Evolutionary conservation across 106 monocot species (phyloP), one percentile per base, ranked within the genome.

Genomic region (Dioscorea zingiberensis): DNA sequence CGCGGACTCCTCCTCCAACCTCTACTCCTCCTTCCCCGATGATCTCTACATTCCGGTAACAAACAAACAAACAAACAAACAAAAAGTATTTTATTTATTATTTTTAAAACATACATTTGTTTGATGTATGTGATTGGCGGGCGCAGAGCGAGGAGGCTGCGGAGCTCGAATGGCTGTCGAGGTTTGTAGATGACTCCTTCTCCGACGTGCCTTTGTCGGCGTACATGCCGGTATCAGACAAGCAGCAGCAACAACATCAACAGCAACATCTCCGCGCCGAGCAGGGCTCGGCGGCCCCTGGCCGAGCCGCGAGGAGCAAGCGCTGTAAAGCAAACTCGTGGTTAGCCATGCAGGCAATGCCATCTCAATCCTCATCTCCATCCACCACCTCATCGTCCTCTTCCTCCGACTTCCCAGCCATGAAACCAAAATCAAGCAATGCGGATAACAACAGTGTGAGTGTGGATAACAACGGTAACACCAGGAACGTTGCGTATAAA

Each of bases 161-260:
- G 59, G 94, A 94, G 81, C 79, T 94, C 16, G 94, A 94, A 74
- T 94, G 94, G 94, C 79, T 94, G 29, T 94, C 94, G 6, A 90
- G 80, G 49, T 94, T 94, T 75, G 87, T 90, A 2, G 94, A 94
- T 29, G 90, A 94, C 68, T 85, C 90, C 48, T 93, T 83, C 81
- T 71, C 86, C n/a, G 84, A 94, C 65, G 70, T 77, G 4, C 38
- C 38, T 38, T 38, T 10, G 6, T 38, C 38, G 6, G 4, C 10
- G 3, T 38, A 38, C 38, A 38, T 10, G 4, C 38, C 38, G 10
- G 10, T 38, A 0, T 38, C 38, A 6, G 10, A 38, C 38, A 6
- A 38, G 10, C 1, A 38, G 0, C 38, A 38, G 1, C 38, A 38
- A 6, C 38, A 38, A 6, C 38, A 38, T 6, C 38, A 38, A 6